A percentile compares a stretch with the other conserved stretches of the same genome.
Conservation (phyloP, 257 asterid species). For the Solanum chaucha region DNA sequence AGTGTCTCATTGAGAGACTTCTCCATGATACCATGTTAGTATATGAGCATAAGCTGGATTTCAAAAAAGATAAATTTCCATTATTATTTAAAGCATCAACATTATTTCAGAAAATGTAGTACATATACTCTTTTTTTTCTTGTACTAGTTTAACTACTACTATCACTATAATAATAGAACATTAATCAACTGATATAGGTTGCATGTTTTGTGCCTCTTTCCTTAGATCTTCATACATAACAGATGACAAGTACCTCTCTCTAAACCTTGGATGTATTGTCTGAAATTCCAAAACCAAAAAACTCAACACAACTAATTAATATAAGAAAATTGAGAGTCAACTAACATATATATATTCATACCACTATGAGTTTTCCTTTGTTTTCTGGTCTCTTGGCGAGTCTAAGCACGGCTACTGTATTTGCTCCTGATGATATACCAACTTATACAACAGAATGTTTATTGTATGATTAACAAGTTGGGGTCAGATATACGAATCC, state of each 20-base stretch:
- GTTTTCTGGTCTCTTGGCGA: conserved; percentile 79
- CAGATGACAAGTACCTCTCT: conserved; percentile 83
- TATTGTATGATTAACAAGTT: not conserved
- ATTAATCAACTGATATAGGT: conserved; percentile 74
- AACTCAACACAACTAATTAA: not conserved
- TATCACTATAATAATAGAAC: not conserved
- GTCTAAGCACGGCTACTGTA: conserved; percentile 80
- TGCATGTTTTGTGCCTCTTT: conserved; percentile 82
- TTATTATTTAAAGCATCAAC: not conserved
- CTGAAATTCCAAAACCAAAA: conserved; percentile 20
- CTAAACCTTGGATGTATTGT: conserved; percentile 89
- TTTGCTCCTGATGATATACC: conserved; percentile 97
- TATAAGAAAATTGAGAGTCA: not conserved
- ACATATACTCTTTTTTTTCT: not conserved
- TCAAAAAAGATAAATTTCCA: not conserved
- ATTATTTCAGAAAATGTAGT: not conserved
- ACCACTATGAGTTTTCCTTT: conserved; percentile 95
- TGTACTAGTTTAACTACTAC: too few species aligned
- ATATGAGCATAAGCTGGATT: not conserved
- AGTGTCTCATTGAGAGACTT: too few species aligned
- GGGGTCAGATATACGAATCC: not conserved
- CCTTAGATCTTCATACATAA: conserved; percentile 75
- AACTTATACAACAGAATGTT: conserved; percentile 29
- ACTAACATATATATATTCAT: not conserved
- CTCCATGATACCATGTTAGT: too few species aligned